These are phyloP conservation scores for Stachybotrys chlorohalonatus DNA, from an alignment of 2,329 filamentous ascomycete genomes.

Conservation along the genomic window DNA sequence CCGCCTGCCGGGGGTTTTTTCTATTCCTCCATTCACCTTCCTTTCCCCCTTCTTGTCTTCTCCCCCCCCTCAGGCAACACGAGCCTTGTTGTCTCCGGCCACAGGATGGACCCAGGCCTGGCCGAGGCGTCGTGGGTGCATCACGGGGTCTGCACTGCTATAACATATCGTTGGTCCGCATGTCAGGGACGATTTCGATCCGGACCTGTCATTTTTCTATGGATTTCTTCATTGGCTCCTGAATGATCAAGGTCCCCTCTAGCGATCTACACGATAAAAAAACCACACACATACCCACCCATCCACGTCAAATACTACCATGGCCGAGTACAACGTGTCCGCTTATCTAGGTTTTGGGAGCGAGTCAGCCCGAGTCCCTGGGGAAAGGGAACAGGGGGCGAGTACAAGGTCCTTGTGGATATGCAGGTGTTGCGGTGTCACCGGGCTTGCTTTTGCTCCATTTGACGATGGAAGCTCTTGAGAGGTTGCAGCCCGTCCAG, in stretches of 20 bases:
- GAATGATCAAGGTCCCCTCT: neutral
- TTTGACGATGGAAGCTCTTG: neutral
- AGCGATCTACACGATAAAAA: neutral
- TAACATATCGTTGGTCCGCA: neutral
- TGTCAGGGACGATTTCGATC: neutral
- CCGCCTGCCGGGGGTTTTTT: too few species aligned
- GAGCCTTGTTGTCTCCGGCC: too few species aligned
- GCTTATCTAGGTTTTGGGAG: neutral
- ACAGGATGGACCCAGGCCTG: too few species aligned
- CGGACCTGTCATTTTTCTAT: neutral
- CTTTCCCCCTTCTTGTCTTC: too few species aligned
- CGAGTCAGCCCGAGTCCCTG: neutral
- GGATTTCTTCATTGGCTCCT: neutral
- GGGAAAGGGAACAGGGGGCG: neutral
- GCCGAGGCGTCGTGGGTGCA: too few species aligned
- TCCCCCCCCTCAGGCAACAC: too few species aligned
- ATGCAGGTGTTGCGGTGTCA: neutral
- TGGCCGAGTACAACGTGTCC: too few species aligned
- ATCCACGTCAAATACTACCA: neutral
- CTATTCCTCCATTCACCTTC: too few species aligned
- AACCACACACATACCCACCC: neutral
- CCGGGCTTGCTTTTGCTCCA: too few species aligned
- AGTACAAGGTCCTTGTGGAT: neutral
- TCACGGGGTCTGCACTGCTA: too few species aligned
- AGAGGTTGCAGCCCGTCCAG: neutral